Conservation (phyloP, 345 rosid genomes). For the Corymbia maculata region DNA sequence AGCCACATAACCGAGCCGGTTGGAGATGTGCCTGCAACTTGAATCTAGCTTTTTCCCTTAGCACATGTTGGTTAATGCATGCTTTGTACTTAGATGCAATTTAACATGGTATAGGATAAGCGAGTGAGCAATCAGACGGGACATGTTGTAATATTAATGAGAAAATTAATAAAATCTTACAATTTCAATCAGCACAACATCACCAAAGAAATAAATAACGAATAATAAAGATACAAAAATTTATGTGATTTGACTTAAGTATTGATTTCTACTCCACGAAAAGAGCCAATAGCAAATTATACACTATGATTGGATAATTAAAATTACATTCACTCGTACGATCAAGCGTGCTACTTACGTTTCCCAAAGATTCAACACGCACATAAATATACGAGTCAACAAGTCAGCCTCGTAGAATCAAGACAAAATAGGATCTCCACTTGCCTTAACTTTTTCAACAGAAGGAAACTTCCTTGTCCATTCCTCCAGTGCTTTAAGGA, state of each 20-base stretch:
- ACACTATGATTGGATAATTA: too few species aligned
- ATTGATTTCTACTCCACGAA: accelerated
- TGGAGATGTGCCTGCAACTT: background rate
- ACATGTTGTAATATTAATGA: background rate
- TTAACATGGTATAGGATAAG: background rate
- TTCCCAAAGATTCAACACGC: background rate
- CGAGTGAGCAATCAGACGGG: background rate
- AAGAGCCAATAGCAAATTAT: background rate
- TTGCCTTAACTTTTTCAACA: background rate
- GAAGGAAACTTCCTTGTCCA: background rate
- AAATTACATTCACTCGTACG: background rate
- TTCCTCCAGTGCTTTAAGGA: background rate
- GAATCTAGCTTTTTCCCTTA: background rate
- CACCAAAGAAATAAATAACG: too few species aligned
- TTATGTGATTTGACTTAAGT: background rate
- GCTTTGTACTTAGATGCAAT: background rate
- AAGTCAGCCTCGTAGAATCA: background rate
- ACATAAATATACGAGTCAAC: too few species aligned
- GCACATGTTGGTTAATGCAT: background rate
- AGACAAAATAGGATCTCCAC: background rate
- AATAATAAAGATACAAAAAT: background rate
- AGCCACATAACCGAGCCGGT: background rate
- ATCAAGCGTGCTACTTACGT: background rate
- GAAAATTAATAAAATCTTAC: background rate
- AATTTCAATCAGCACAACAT: too few species aligned